Conservation (phyloP, 495 filamentous ascomycete genomes). For the Trichoderma asperelloides region DNA sequence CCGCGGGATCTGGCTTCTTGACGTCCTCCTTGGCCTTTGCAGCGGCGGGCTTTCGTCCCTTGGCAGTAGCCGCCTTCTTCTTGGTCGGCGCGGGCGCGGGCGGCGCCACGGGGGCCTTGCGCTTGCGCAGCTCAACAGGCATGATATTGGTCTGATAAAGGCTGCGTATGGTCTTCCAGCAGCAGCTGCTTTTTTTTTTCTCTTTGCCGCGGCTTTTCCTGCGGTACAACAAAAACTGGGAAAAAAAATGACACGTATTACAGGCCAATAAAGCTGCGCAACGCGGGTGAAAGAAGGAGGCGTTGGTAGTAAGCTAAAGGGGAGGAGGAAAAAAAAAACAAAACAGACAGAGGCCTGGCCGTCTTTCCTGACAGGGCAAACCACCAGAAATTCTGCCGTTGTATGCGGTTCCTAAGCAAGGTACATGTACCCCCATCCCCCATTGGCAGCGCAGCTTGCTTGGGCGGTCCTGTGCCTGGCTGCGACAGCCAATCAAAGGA, state of each 20-base stretch:
- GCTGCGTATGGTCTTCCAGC: not conserved
- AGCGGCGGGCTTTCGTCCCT: slow-evolving; percentile 15
- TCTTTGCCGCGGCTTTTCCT: not conserved
- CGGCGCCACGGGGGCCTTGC: slow-evolving; percentile 55
- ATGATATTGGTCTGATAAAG: slow-evolving; percentile 21
- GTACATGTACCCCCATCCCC: not conserved
- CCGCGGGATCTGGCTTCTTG: slow-evolving; percentile 14
- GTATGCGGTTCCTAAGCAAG: not conserved
- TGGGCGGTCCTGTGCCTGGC: not conserved
- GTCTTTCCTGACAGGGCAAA: not conserved
- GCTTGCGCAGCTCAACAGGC: slow-evolving; percentile 62
- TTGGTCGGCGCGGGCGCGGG: slow-evolving; percentile 44
- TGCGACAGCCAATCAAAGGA: not conserved
- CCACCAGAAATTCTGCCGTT: not conserved
- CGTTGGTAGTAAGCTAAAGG: not conserved
- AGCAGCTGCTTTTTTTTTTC: not conserved
- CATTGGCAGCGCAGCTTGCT: not conserved
- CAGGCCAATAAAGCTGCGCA: not conserved
- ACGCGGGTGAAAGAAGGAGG: not conserved
- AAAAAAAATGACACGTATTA: not conserved
- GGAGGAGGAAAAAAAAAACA: not conserved
- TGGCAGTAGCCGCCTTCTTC: slow-evolving; percentile 26
- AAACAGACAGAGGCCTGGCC: not conserved
- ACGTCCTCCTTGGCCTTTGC: slow-evolving; percentile 38
- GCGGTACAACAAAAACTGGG: not conserved